A percentile compares a stretch with the other conserved stretches of the same genome.
phyloP scores from a whole-genome alignment of 345 rosid species.

The Populus nigra region DNA sequence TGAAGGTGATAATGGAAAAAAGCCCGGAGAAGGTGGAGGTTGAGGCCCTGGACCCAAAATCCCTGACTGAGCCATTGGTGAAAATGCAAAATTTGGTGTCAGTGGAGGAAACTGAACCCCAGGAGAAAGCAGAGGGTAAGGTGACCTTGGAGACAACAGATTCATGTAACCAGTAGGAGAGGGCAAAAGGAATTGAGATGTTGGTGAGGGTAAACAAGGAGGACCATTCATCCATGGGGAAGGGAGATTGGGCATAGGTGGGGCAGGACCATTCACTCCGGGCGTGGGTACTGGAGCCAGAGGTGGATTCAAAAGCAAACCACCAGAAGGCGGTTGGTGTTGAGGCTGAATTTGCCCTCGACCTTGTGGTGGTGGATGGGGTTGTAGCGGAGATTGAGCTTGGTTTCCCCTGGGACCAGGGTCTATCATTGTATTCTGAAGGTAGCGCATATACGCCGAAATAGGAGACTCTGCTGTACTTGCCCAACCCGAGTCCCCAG shows the following conservation, averaged over 20 bases:
- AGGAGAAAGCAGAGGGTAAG: conserved; percentile 70
- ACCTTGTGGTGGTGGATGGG: conserved; percentile 20
- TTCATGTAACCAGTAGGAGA: conserved; percentile 64
- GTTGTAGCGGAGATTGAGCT: conserved; percentile 24
- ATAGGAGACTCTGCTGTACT: conserved; percentile 74
- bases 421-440: conserved; percentile 55
- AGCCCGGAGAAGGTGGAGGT: conserved; percentile 75
- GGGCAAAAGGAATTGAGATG: conserved; percentile 73
- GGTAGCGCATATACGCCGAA: conserved; percentile 82
- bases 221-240: conserved; percentile 63
- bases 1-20: conserved; percentile 72
- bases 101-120: conserved; percentile 74
- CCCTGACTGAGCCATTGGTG: conserved; percentile 66
- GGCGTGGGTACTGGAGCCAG: conserved; percentile 50
- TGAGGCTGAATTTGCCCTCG: conserved; percentile 36
- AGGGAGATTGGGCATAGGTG: conserved; percentile 46
- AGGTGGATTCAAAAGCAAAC: conserved; percentile 50
- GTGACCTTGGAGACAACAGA: conserved; percentile 67
- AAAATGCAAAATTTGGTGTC: conserved; percentile 70
- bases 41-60: conserved; percentile 70
- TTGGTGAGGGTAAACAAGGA: conserved; percentile 66
- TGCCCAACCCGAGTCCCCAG: conserved; percentile 47
- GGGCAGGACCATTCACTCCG: conserved; percentile 55
- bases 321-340: conserved; percentile 44
- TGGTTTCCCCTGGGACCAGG: conserved; percentile 50